Base-by-base conservation (phyloP, 306 rosid species). In the Citrullus colocynthis region DNA sequence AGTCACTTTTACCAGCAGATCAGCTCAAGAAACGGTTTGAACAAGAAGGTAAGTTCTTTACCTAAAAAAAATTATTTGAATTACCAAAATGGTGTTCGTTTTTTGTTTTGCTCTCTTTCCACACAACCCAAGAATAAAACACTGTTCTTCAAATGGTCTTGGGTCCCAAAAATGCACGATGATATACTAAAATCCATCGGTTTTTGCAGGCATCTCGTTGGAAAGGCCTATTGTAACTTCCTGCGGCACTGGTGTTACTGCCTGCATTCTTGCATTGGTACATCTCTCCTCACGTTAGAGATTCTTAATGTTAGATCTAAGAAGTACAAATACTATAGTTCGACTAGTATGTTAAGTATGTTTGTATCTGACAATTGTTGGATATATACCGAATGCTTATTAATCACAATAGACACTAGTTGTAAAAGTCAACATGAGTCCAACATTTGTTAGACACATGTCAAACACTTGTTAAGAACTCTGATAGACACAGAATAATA, bases 161-260 rank as follows among this genome's bases (percentile, higher is more conserved):
- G 16, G 48, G 73, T 39, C 73, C 49, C 51, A 41, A 39, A 18
- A 5, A 4, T 18, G 30, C 16, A 9, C 32, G 16, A 39, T n/a
- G 10, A 12, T 44, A 61, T 73, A 2, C 45, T 17, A 14, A 79
- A 42, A 74, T 71, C 67, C 37, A 51, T 37, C 36, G 30, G 39
- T 71, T 67, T 45, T 80, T 72, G 86, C 90, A 96, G 99, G 98
- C 24, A 86, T 92, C 87, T 86, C 97, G 65, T 76, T 91, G 91
- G 98, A 89, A 39, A 80, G 82, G 44, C 91, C 98, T n/a, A 65
- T 83, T 34, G 86, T 89, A 54, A 82, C 98, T 78, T 88, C 97
- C 1, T 96, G 99, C 42, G 99, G 99, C 69, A 92, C 98, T 39
- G 98, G 98, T 0, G 93, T 96, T 60, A 96, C 98, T 49, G 98